These are phyloP conservation scores for Cyclotella sp. DNA, from an alignment of 108 stramenopile genomes.

Conservation along the genomic window DNA sequence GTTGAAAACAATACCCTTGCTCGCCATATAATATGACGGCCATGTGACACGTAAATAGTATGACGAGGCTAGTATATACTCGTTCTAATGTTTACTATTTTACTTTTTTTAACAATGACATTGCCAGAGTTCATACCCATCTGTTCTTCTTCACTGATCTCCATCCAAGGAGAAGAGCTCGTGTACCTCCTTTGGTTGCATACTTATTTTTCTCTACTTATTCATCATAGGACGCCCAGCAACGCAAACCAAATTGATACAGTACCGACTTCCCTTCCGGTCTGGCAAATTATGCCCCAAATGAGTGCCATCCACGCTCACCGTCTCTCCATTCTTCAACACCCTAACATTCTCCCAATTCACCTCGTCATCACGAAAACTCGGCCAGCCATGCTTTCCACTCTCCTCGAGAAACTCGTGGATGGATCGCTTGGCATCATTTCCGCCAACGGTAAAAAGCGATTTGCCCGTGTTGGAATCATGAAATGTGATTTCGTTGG, in stretches of 20 bases:
- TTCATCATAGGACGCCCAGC: constrained; percentile 53
- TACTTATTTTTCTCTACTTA: too few species aligned
- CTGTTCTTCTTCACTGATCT: too few species aligned
- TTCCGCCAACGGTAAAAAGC: constrained; percentile 71
- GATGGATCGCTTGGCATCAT: constrained; percentile 52
- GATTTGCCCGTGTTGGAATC: constrained; percentile 87
- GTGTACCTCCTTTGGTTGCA: too few species aligned
- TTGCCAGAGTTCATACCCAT: too few species aligned
- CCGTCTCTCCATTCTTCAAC: constrained; percentile 83
- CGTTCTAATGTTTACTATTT: too few species aligned
- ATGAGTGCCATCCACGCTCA: constrained; percentile 87
- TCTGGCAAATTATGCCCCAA: constrained; percentile 87
- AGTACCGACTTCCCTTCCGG: constrained; percentile 60
- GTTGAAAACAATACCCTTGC: too few species aligned
- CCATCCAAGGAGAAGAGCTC: too few species aligned
- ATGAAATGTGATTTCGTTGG: constrained; percentile 66
- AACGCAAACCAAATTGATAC: constrained; percentile 74
- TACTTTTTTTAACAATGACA: too few species aligned
- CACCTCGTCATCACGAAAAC: constrained; percentile 81
- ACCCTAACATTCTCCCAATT: constrained; percentile 90
- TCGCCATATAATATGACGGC: too few species aligned
- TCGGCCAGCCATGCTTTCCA: constrained; percentile 84
- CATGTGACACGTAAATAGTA: too few species aligned
- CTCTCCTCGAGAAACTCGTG: constrained; percentile 75
- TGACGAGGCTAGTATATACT: too few species aligned